Conservation (phyloP, 169 alveolate species). For the Cryptosporidium meleagridis region DNA sequence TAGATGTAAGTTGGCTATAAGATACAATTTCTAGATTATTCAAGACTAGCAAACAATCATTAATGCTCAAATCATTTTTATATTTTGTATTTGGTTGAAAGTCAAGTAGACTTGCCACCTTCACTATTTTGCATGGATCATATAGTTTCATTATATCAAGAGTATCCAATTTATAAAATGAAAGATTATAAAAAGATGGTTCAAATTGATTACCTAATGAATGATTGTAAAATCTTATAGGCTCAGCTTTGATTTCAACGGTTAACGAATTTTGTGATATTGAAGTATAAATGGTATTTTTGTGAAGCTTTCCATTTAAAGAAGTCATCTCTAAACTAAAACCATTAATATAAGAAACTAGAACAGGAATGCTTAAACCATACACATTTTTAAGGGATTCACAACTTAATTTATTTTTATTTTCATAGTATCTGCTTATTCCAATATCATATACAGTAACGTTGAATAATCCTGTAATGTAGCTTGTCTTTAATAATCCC, state of each 20-base stretch:
- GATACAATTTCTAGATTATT: not conserved
- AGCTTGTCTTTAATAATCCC: constrained; percentile 14
- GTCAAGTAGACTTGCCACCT: not conserved
- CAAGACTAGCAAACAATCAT: not conserved
- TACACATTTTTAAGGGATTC: not conserved
- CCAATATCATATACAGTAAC: constrained; percentile 56
- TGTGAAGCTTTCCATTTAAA: not conserved
- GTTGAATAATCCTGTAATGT: not conserved
- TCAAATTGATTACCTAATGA: not conserved
- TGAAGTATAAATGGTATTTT: constrained; percentile 42
- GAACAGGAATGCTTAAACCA: constrained; percentile 8
- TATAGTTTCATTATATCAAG: constrained; percentile 5
- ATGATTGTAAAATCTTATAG: not conserved
- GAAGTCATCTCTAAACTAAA: not conserved
- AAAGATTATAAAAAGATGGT: not conserved
- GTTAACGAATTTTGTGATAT: not conserved
- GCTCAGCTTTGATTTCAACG: constrained; percentile 13
- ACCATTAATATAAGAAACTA: constrained; percentile 19
- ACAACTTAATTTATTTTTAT: not conserved
- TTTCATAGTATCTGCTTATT: not conserved
- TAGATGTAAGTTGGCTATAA: not conserved
- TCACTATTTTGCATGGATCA: constrained; percentile 26
- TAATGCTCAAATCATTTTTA: not conserved
- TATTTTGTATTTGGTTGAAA: not conserved
- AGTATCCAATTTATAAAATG: constrained; percentile 18